Evolutionary conservation across 768 basidiomycete species (phyloP).

Genomic region (Tricholoma sp.): DNA sequence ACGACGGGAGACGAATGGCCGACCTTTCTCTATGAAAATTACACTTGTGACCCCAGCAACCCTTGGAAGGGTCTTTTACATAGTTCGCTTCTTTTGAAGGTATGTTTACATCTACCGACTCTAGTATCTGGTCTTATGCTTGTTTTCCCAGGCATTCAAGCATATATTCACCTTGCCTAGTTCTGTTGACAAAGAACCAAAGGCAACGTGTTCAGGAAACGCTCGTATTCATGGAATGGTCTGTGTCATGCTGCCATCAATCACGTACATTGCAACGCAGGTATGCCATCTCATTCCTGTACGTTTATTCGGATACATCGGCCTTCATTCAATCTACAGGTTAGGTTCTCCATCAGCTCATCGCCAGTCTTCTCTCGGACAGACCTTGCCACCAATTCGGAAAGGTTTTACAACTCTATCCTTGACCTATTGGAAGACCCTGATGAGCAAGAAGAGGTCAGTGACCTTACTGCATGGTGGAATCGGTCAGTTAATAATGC

Average conservation of each 20-base stretch:
- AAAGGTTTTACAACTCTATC: conserved; percentile 1
- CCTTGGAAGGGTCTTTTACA: conserved; percentile 22
- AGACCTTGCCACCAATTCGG: not conserved
- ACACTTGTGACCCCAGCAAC: conserved; percentile 14
- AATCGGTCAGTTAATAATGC: too few relatives aligned
- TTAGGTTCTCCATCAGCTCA: conserved; percentile 1
- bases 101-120: not conserved
- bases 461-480: conserved; percentile 3
- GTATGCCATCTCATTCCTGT: not conserved
- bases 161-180: conserved; percentile 3
- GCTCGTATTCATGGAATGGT: conserved; percentile 10
- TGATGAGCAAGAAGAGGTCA: not conserved
- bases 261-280: conserved; percentile 12
- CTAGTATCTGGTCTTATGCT: not conserved
- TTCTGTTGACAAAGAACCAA: not conserved
- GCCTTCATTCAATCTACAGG: not conserved
- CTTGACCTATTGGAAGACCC: not conserved
- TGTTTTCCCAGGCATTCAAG: not conserved
- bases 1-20: conserved; percentile 22
- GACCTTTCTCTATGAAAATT: conserved; percentile 14
- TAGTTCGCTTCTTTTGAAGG: conserved; percentile 16
- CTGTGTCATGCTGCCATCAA: too few relatives aligned
- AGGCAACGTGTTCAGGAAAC: conserved; percentile 1
- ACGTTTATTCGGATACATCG: not conserved
- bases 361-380: not conserved